Conservation (phyloP, 257 asterid species). For the Gardenia jasminoides region DNA sequence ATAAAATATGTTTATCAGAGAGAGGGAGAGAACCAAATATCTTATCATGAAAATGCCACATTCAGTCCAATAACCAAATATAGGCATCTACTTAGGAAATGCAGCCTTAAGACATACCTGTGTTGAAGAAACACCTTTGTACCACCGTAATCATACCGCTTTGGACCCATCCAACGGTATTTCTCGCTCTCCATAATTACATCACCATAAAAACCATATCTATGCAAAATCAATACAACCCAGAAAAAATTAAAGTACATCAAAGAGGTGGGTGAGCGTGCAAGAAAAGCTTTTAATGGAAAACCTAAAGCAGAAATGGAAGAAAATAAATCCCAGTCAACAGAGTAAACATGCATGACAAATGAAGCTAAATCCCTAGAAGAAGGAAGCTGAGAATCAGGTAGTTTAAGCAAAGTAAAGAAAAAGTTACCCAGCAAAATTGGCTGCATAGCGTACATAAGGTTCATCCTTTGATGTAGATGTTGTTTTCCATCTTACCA, state of each 20-base stretch:
- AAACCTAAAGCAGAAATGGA: neutral
- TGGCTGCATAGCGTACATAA: conserved; percentile 95
- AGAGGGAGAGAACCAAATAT: too few relatives aligned
- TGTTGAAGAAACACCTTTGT: conserved; percentile 98
- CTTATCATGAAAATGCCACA: neutral
- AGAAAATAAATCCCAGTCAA: neutral
- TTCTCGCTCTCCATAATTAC: conserved; percentile 95
- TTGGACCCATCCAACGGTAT: conserved; percentile 98
- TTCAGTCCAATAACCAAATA: neutral
- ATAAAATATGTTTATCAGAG: neutral
- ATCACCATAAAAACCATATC: conserved; percentile 99
- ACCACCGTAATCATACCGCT: conserved; percentile 89
- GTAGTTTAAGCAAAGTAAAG: conserved; percentile 5
- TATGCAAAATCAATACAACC: conserved; percentile 25
- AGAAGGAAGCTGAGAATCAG: neutral
- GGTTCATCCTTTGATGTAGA: conserved; percentile 73
- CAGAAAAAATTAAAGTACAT: neutral
- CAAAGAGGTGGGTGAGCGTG: neutral
- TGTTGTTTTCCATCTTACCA: conserved; percentile 87
- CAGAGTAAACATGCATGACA: neutral
- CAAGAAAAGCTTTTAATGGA: neutral
- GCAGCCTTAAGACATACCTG: conserved; percentile 47
- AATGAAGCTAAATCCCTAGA: neutral
- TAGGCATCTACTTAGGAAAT: neutral
- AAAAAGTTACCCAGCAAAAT: conserved; percentile 84